These are phyloP conservation scores for Pugionium cornutum DNA, from an alignment of 345 rosid genomes.

Conservation along the genomic window DNA sequence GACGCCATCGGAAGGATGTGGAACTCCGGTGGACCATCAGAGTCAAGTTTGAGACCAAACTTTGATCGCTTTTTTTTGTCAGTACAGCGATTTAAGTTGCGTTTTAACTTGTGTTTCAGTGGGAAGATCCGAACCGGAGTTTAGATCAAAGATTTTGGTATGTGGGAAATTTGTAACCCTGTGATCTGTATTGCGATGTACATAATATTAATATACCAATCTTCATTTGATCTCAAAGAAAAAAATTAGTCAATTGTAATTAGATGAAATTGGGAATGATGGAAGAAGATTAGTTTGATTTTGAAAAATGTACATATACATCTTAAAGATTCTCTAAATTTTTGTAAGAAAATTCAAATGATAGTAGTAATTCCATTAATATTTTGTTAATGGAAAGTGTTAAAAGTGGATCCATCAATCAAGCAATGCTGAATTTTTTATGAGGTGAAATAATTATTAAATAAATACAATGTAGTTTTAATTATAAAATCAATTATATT, in stretches of 20 bases:
- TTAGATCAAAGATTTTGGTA: slow-evolving; percentile 27
- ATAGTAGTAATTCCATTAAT: neutral
- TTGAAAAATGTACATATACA: too few species aligned
- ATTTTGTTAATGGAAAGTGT: too few species aligned
- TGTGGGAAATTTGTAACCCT: slow-evolving; percentile 32
- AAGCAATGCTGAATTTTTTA: too few species aligned
- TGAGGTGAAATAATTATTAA: too few species aligned
- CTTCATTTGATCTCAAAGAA: slow-evolving; percentile 1
- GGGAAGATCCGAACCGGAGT: slow-evolving; percentile 25
- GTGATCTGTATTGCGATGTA: slow-evolving; percentile 36
- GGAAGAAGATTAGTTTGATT: too few species aligned
- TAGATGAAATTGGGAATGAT: too few species aligned
- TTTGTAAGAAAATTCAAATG: neutral
- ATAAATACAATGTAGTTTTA: too few species aligned
- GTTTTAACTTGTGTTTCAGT: neutral
- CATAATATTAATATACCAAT: slow-evolving; percentile 17
- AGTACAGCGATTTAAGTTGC: slow-evolving; percentile 18
- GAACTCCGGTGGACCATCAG: slow-evolving; percentile 32
- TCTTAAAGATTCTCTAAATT: neutral
- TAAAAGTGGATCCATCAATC: too few species aligned
- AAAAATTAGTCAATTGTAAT: too few species aligned
- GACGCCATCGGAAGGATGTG: slow-evolving; percentile 30
- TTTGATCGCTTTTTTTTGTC: slow-evolving; percentile 30
- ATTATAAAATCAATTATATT: too few species aligned
- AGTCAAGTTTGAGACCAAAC: slow-evolving; percentile 34